Conservation (phyloP, 2,329 filamentous ascomycete species). For the Colletotrichum limetticola region DNA sequence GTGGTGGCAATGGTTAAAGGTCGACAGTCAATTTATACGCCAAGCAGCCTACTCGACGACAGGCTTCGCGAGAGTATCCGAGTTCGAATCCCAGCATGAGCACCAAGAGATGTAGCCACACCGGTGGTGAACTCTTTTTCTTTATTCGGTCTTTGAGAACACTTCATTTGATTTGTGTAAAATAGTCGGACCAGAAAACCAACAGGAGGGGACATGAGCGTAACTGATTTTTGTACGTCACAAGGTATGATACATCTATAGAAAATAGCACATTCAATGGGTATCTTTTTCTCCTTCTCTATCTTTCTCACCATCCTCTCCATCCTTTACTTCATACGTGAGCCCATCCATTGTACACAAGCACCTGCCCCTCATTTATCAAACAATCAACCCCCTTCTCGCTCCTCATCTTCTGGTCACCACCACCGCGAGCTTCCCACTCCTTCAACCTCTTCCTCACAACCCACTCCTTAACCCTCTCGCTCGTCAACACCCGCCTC, state of each 20-base stretch:
- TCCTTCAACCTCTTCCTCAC: conserved; percentile 50
- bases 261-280: neutral
- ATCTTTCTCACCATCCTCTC: neutral
- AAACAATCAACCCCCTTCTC: conserved; percentile 64
- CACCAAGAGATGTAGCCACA: too few relatives aligned
- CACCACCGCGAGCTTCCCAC: conserved; percentile 48
- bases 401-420: conserved; percentile 39
- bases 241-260: neutral
- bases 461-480: conserved; percentile 41
- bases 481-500: conserved; percentile 52
- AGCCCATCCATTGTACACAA: conserved; percentile 67
- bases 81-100: too few relatives aligned
- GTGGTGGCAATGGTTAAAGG: too few relatives aligned
- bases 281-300: conserved; percentile 3
- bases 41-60: too few relatives aligned
- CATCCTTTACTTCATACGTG: conserved; percentile 55
- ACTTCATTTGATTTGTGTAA: too few relatives aligned
- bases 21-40: too few relatives aligned
- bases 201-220: too few relatives aligned
- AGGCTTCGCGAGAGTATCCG: too few relatives aligned
- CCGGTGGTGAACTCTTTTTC: too few relatives aligned
- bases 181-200: too few relatives aligned
- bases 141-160: too few relatives aligned
- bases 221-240: neutral
- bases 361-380: conserved; percentile 71